These are phyloP conservation scores for Galerina marginata DNA, from an alignment of 768 basidiomycete genomes.

Conservation along the genomic window DNA sequence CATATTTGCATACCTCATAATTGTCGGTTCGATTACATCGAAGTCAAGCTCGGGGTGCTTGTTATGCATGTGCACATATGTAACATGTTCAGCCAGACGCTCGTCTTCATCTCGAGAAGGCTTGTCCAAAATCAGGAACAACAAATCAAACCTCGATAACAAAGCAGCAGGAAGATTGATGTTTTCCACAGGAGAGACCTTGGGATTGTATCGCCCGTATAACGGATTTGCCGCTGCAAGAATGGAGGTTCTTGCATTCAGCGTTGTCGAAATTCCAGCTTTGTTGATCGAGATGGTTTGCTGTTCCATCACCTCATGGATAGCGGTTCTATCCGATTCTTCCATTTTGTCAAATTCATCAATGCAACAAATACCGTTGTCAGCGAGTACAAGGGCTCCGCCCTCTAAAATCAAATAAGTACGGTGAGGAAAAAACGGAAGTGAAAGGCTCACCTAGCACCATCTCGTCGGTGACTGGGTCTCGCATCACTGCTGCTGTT, in stretches of 20 bases:
- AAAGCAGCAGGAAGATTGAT: constrained; percentile 98
- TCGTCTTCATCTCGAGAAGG: constrained; percentile 95
- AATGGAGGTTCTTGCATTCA: constrained; percentile 97
- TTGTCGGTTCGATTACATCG: constrained; percentile 82
- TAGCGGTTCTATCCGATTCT: constrained; percentile 94
- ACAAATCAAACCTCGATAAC: constrained; percentile 92
- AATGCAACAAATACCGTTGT: constrained; percentile 99
- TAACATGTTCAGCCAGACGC: constrained; percentile 94
- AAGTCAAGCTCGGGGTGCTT: constrained; percentile 83
- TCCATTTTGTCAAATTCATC: constrained; percentile 99
- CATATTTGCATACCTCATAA: constrained; percentile 74
- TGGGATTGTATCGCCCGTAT: constrained; percentile 97
- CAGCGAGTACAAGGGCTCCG: constrained; percentile 97
- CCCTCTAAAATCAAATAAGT: constrained; percentile 70
- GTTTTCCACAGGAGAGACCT: constrained; percentile 97
- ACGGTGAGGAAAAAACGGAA: neutral
- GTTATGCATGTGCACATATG: constrained; percentile 97
- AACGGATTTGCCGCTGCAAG: constrained; percentile 98
- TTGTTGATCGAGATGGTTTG: constrained; percentile 99
- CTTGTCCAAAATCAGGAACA: constrained; percentile 97
- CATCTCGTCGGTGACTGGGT: constrained; percentile 99
- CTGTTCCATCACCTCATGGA: constrained; percentile 99
- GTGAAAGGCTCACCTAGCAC: constrained; percentile 76
- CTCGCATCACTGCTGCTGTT: constrained; percentile 98
- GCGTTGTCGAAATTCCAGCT: constrained; percentile 97